Percentiles rank a stretch among this genome's conserved stretches.
Evolutionary conservation across 768 basidiomycete genomes (phyloP).

Genomic region (Polyporus arcularius): DNA sequence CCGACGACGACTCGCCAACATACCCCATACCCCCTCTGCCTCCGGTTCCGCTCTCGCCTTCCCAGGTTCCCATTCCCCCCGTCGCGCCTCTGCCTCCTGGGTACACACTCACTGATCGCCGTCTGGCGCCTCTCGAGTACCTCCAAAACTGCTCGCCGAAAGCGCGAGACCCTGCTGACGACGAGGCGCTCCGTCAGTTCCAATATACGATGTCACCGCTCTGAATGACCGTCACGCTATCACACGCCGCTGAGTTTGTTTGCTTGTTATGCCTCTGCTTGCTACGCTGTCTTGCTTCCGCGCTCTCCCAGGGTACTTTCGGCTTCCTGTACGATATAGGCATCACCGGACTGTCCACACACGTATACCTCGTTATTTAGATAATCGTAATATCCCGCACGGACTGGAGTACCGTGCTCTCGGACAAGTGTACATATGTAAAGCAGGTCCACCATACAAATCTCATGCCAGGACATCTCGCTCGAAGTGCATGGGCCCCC

Average conservation of each 20-base stretch:
- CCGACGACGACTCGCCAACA: slow-evolving; percentile 5
- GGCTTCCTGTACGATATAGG: not conserved
- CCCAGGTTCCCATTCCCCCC: slow-evolving; percentile 1
- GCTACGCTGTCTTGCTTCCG: not conserved
- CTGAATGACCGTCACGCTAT: not conserved
- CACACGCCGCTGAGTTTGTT: not conserved
- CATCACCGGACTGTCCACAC: not conserved
- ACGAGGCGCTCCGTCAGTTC: slow-evolving; percentile 24
- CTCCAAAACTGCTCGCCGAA: slow-evolving; percentile 27
- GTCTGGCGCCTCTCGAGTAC: slow-evolving; percentile 31
- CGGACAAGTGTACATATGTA: not conserved
- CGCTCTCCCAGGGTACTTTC: not conserved
- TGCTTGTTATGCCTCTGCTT: not conserved
- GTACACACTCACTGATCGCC: slow-evolving; percentile 10
- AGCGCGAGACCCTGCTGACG: slow-evolving; percentile 29
- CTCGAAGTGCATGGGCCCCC: not conserved
- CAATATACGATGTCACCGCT: slow-evolving; percentile 6
- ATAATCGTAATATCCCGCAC: not conserved
- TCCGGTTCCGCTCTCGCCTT: not conserved
- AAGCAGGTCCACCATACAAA: not conserved
- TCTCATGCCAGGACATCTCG: not conserved
- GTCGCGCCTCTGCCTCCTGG: slow-evolving; percentile 14
- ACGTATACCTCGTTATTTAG: not conserved
- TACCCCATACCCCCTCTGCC: not conserved
- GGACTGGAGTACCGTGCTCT: not conserved